Base-by-base conservation (phyloP, 352 stramenopile genomes). In the Elongisporangium senticosum region DNA sequence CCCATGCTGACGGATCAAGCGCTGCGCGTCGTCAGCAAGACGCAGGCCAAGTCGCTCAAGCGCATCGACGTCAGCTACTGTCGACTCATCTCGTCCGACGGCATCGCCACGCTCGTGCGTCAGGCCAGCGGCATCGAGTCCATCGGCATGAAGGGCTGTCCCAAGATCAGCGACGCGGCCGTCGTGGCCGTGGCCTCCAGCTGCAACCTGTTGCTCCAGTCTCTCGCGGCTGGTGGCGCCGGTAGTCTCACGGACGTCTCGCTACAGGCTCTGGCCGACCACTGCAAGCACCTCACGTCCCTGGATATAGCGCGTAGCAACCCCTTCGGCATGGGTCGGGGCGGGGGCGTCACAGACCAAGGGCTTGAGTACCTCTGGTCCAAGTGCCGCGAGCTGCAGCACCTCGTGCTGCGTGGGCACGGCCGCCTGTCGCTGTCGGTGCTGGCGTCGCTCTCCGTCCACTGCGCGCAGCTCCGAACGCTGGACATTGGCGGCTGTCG, bases 221-320 rank as follows among this genome's bases (percentile, higher is more conserved):
- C 65, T 6, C 62, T 90, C 14, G 24, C 72, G 24, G 58, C 87
- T 54, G 76, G 77, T 21, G 74, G 79, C 8, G 72, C 74, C 11
- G 80, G 69, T 20, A 79, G 72, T 11, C 48, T 88, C 28, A 72
- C 71, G 4, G 74, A 90, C 58, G 58, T 63, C 2, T 67, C 72
- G 0, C 54, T 90, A 8, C 11, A 71, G 7, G 69, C 72, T 0
- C 57, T 90, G 23, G 77, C 62, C 11, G 59, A 74, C 21, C 55
- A 79, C 51, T 90, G 74, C 49, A 17, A 54, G 7, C 10, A 33
- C 8, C 70, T 90, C 22, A 63, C 67, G 26, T 60, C 59, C n/a
- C 55, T 90, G 8, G 77, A 87, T 20, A 79, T 88, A 60, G 71
- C 75, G 24, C 69, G 71, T 19, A 90, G 80, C 57, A 90, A 88